Evolutionary conservation across 768 basidiomycete species (phyloP).

Genomic region (Rhodotorula diobovata): DNA sequence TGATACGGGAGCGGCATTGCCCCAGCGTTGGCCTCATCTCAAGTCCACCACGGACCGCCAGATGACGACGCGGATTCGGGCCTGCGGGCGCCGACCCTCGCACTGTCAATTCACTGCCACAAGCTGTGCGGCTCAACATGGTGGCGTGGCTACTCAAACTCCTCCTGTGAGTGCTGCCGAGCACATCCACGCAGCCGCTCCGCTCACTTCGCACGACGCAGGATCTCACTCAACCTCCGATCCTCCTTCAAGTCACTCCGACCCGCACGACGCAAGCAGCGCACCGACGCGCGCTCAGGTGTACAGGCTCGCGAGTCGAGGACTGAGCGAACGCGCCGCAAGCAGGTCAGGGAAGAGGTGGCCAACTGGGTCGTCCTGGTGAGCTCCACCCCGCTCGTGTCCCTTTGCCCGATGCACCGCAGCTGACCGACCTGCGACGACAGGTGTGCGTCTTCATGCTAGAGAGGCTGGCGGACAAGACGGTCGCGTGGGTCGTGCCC

Average conservation of each 20-base stretch:
- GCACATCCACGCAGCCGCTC: background rate
- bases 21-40: too few species aligned
- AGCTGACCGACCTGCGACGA: too few species aligned
- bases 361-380: slow-evolving; percentile 29
- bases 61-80: too few species aligned
- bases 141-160: slow-evolving; percentile 28
- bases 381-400: background rate
- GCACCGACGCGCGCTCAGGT: fast-evolving
- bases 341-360: slow-evolving; percentile 8
- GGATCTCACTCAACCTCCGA: slow-evolving; percentile 8
- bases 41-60: too few species aligned
- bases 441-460: slow-evolving; percentile 5
- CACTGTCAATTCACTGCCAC: background rate
- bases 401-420: too few species aligned
- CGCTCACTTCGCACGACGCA: background rate
- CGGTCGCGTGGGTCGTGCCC: slow-evolving; percentile 7
- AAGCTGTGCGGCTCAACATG: background rate
- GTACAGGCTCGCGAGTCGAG: background rate
- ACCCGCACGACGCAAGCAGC: background rate
- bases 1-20: too few species aligned
- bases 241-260: slow-evolving; percentile 14
- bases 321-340: background rate
- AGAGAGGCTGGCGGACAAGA: slow-evolving; percentile 17
- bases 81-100: background rate
- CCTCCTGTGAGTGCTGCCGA: background rate